Evolutionary conservation across 306 rosid species (phyloP).

Genomic region (Coriaria nepalensis): DNA sequence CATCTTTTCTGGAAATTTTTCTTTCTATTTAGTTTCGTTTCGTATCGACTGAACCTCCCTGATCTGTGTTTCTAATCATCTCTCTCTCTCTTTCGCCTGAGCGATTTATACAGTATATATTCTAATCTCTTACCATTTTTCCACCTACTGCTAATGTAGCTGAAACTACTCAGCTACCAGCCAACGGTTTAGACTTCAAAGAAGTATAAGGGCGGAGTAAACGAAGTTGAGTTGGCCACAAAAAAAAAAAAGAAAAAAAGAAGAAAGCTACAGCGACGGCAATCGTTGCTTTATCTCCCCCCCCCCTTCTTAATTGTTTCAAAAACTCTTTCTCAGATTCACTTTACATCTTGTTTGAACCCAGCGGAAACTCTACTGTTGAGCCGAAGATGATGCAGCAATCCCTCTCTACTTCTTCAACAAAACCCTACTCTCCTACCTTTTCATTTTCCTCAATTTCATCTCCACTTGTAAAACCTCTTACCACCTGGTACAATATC

Average conservation of each 20-base stretch:
- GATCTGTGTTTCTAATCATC: no score
- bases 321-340: neutral
- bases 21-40: no score
- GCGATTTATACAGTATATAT: no score
- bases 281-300: no score
- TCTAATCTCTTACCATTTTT: no score
- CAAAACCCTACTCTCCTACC: constrained; percentile 13
- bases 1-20: no score
- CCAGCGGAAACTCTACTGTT: neutral
- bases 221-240: neutral
- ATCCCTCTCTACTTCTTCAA: constrained; percentile 11
- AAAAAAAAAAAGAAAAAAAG: neutral
- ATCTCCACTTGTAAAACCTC: constrained; percentile 11
- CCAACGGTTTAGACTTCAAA: neutral
- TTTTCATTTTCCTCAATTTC: constrained; percentile 12
- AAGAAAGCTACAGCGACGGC: no score
- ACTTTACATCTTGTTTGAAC: neutral
- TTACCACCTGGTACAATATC: no score
- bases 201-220: constrained; percentile 5
- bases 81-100: no score
- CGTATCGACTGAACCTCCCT: no score
- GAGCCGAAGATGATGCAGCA: constrained; percentile 24
- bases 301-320: neutral
- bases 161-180: no score
- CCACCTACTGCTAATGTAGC: no score